A percentile compares a stretch with the other conserved stretches of the same genome.
Evolutionary conservation across 352 stramenopile species (phyloP).

Genomic region (Globisporangium emineosum): DNA sequence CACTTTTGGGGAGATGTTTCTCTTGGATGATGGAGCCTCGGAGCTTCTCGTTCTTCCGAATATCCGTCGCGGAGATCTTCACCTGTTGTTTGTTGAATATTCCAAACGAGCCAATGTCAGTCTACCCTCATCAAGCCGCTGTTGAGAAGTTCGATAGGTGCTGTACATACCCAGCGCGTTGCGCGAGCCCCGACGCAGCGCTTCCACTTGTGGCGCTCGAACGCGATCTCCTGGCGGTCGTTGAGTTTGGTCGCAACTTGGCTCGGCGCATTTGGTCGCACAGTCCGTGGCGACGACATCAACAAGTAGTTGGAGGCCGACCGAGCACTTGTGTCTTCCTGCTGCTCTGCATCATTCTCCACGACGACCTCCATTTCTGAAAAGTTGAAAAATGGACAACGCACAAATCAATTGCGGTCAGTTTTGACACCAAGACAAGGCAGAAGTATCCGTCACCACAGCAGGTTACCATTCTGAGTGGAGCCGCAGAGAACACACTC

Average conservation of each 20-base stretch:
- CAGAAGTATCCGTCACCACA: background rate
- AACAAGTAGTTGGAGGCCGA: constrained; percentile 30
- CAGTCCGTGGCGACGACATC: constrained; percentile 26
- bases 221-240: constrained; percentile 51
- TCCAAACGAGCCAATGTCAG: background rate
- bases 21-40: constrained; percentile 32
- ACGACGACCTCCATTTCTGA: constrained; percentile 10
- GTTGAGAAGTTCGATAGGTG: background rate
- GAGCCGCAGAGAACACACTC: constrained; percentile 57
- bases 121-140: no score
- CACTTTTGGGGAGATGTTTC: constrained; percentile 21
- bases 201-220: constrained; percentile 70
- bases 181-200: constrained; percentile 32
- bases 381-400: background rate
- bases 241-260: constrained; percentile 25
- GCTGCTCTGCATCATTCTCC: background rate
- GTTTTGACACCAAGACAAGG: background rate
- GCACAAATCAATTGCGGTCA: background rate
- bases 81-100: constrained; percentile 19
- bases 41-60: constrained; percentile 28
- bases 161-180: constrained; percentile 15
- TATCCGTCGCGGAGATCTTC: constrained; percentile 24
- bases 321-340: constrained; percentile 8
- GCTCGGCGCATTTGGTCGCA: constrained; percentile 2
- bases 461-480: constrained; percentile 27